A percentile compares a stretch with the other conserved stretches of the same genome.
Conservation (phyloP, 805 yeast genomes). For the Maudiozyma pseudohumilis region DNA sequence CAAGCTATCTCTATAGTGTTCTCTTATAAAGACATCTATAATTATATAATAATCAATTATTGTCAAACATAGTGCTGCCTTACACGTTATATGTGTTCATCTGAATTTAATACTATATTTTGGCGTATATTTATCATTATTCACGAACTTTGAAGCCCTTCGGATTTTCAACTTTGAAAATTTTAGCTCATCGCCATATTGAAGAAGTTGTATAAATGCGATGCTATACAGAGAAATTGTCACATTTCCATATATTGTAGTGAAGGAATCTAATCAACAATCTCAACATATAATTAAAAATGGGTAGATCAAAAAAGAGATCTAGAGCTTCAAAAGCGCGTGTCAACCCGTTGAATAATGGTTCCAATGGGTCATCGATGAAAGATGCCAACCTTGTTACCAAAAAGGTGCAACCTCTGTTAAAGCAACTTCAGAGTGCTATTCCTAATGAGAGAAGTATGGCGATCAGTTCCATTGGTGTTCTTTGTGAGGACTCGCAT, state of each 20-base stretch:
- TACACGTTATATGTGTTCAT: too few species aligned
- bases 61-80: too few species aligned
- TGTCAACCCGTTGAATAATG: conserved; percentile 27
- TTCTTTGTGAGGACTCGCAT: conserved; percentile 57
- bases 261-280: neutral
- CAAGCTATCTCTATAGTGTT: neutral
- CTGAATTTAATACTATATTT: too few species aligned
- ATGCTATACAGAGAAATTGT: conserved; percentile 3
- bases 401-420: conserved; percentile 56
- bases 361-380: conserved; percentile 22
- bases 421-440: conserved; percentile 51
- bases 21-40: neutral
- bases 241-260: neutral
- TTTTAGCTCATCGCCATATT: conserved; percentile 14
- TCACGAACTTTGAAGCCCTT: too few species aligned
- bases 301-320: conserved; percentile 72
- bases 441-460: conserved; percentile 64
- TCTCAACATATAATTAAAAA: conserved; percentile 21
- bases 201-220: neutral
- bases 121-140: neutral
- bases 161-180: too few species aligned
- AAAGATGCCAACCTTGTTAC: conserved; percentile 41
- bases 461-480: conserved; percentile 65
- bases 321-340: conserved; percentile 40
- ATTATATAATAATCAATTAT: neutral